phyloP scores from a whole-genome alignment of 1,284 basidiomycete genomes.

The Anthracocystis panici-leucophaei region DNA sequence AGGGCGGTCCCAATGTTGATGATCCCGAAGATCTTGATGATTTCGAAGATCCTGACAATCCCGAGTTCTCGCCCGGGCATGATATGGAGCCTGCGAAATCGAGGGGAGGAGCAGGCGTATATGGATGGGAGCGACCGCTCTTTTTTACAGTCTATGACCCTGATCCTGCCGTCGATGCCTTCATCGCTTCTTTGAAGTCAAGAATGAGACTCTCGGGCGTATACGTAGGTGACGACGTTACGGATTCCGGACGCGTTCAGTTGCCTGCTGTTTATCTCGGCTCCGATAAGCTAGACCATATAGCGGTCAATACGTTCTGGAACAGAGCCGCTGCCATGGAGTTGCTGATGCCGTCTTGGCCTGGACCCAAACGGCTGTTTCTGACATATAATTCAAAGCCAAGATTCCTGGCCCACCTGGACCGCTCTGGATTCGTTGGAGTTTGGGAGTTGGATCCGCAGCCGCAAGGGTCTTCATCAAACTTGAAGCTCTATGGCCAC shows the following conservation, averaged over 20 bases:
- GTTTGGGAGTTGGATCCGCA: constrained; percentile 9
- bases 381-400: not conserved
- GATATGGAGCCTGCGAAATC: not conserved
- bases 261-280: not conserved
- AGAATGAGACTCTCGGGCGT: not conserved
- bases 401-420: not conserved
- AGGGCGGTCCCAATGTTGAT: too few species aligned
- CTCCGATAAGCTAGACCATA: not conserved
- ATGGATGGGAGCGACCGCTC: not conserved
- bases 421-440: not conserved
- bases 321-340: constrained; percentile 1
- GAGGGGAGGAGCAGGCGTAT: not conserved
- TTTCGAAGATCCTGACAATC: too few species aligned
- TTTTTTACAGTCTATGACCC: not conserved
- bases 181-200: not conserved
- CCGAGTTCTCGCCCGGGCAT: too few species aligned
- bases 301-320: constrained; percentile 13
- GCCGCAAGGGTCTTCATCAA: not conserved
- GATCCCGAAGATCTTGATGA: too few species aligned
- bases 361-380: not conserved
- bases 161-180: not conserved
- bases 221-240: not conserved
- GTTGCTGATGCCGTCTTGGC: not conserved
- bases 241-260: not conserved
- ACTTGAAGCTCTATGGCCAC: constrained; percentile 9